Evolutionary conservation across 2,329 filamentous ascomycete genomes (phyloP), one percentile per base, ranked within the genome.

Genomic region (Pestalotiopsis sp.): DNA sequence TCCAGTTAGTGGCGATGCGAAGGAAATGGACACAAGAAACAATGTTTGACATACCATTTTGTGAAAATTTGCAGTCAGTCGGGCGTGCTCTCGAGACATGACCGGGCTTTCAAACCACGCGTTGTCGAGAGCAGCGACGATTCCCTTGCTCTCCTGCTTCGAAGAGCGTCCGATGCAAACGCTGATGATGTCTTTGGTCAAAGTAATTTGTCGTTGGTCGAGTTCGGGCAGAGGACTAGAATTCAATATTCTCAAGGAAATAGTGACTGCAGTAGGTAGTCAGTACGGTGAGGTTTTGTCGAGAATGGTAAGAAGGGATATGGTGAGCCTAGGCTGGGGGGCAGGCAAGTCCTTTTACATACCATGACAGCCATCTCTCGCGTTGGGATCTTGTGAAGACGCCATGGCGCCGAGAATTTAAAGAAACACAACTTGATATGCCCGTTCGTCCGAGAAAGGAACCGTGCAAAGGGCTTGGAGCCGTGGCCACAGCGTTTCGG

Each of bases 41-140:
- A 27, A 3, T 58, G 23, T 67, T 79, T 68, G 20, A 62, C 25
- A 39, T 78, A 88, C 88, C 77, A 84, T 81, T 6, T 77, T 73
- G 2, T 82, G 76, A 11, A 82, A 73, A 63, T 86, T 79, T 4
- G 85, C 81, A 17, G 75, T 72, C 4, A 91, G 74, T 58, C 86
- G 79, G 17, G 91, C 92, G 79, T 94, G 92, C 12, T 87, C 77
- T 59, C 92, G 85, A 27, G 91, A 93, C 83, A 94, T 91, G 45
- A 93, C 91, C 0, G 91, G 88, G 68, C 88, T 91, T 71, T 93
- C 87, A 69, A 93, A 91, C 84, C 85, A 93, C 17, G 84, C 88
- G 77, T 93, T 94, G 72, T 86, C 73, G 0, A 52, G 2, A 3
- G 73, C 73, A 3, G 81, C 75, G 3, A 81, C 64, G 52, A 83